Percentiles rank a stretch among this genome's conserved stretches.
These are phyloP conservation scores for Maudiozyma saulgeensis DNA, from an alignment of 805 yeast genomes.

Conservation along the genomic window DNA sequence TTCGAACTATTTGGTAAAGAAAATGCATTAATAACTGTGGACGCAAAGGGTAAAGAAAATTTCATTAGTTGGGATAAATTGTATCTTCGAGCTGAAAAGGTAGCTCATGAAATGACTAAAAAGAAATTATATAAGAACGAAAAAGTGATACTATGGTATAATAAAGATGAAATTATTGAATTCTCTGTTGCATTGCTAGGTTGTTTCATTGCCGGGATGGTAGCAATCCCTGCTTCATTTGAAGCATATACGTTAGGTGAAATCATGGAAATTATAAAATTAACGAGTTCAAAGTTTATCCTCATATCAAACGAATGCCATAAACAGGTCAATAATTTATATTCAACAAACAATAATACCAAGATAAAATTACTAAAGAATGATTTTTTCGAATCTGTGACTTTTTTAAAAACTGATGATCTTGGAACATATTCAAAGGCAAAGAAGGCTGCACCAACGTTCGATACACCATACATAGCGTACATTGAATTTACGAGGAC, in stretches of 20 bases:
- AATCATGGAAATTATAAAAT: constrained; percentile 57
- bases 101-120: constrained; percentile 44
- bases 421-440: constrained; percentile 63
- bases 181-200: constrained; percentile 82
- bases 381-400: constrained; percentile 23
- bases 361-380: constrained; percentile 25
- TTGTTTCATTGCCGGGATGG: constrained; percentile 85
- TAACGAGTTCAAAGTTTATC: constrained; percentile 69
- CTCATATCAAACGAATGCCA: constrained; percentile 72
- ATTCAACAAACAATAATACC: constrained; percentile 32
- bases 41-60: constrained; percentile 72
- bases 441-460: constrained; percentile 49
- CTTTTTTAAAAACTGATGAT: constrained; percentile 62
- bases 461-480: constrained; percentile 75
- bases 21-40: constrained; percentile 63
- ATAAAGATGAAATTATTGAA: constrained; percentile 74
- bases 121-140: constrained; percentile 57
- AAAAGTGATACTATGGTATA: constrained; percentile 74
- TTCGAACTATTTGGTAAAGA: constrained; percentile 58
- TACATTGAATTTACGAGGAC: constrained; percentile 88
- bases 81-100: constrained; percentile 71
- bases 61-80: constrained; percentile 86
- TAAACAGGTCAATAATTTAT: constrained; percentile 61
- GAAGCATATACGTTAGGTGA: constrained; percentile 55
- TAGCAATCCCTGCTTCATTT: constrained; percentile 87